phyloP scores from a whole-genome alignment of 768 basidiomycete genomes.

The Collybia nuda region DNA sequence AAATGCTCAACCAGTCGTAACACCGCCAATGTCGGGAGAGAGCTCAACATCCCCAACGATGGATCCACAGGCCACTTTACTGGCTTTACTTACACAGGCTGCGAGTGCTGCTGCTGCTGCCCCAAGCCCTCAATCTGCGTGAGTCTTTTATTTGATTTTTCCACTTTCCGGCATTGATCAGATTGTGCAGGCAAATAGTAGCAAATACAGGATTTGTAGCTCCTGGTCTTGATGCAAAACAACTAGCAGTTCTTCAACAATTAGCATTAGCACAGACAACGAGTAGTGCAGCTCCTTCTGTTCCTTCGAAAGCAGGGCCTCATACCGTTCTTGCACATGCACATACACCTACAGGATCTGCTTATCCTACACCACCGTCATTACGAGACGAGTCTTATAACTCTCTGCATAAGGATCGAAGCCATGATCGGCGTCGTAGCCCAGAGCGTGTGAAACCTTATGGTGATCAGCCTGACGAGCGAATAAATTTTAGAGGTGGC shows the following conservation, averaged over 20 bases:
- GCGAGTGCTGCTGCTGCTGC: conserved; percentile 40
- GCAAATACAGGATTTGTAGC: conserved; percentile 47
- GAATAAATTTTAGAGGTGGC: conserved; percentile 49
- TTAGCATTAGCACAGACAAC: conserved; percentile 71
- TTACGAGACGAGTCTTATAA: conserved; percentile 45
- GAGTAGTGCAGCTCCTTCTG: conserved; percentile 26
- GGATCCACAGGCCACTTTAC: conserved; percentile 62
- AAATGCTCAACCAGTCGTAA: conserved; percentile 24
- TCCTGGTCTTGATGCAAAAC: conserved; percentile 46
- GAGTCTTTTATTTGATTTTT: conserved; percentile 18
- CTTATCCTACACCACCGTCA: conserved; percentile 29
- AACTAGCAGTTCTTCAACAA: conserved; percentile 76
- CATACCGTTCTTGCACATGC: conserved; percentile 26
- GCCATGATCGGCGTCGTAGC: conserved; percentile 48
- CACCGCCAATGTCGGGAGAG: conserved; percentile 24
- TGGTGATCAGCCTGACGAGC: conserved; percentile 52
- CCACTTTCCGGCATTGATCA: too few species aligned
- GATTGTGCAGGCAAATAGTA: conserved; percentile 53
- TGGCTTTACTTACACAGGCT: conserved; percentile 72
- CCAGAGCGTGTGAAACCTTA: conserved; percentile 48
- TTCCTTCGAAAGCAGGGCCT: conserved; percentile 25
- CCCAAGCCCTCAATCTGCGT: conserved; percentile 29
- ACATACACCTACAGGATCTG: conserved; percentile 20
- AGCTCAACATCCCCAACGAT: conserved; percentile 24
- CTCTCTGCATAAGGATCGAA: conserved; percentile 36